Conservation (phyloP, 2,329 filamentous ascomycete species). For the Stenocarpella maydis region DNA sequence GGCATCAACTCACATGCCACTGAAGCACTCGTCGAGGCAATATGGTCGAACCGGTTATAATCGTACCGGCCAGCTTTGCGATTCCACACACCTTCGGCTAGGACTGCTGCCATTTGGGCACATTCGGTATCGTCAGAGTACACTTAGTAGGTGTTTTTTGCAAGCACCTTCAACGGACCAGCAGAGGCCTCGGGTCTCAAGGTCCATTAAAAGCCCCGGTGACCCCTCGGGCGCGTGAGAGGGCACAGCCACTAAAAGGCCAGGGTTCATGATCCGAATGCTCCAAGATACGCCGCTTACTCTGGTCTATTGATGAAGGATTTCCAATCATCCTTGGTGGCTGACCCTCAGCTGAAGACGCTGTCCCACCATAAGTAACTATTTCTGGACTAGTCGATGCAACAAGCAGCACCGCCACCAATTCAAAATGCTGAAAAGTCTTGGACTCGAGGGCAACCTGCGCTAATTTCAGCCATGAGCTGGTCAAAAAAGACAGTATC, state of each 20-base stretch:
- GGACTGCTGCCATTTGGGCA: constrained; percentile 1
- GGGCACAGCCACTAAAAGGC: background rate
- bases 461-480: background rate
- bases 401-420: background rate
- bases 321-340: background rate
- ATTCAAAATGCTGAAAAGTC: background rate
- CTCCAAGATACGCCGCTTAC: constrained; percentile 4
- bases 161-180: background rate
- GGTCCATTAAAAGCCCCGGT: background rate
- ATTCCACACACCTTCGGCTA: background rate
- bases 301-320: background rate
- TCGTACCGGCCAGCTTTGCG: constrained; percentile 15
- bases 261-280: background rate
- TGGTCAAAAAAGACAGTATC: background rate
- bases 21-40: background rate
- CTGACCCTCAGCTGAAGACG: background rate
- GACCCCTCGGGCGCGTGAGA: background rate
- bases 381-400: background rate
- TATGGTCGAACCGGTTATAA: constrained; percentile 6
- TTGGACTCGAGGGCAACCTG: background rate
- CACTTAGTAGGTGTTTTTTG: background rate
- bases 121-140: background rate
- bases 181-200: background rate
- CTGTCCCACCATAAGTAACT: background rate
- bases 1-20: background rate